Percentiles rank a stretch among this genome's conserved stretches.
Evolutionary conservation across 768 basidiomycete genomes (phyloP).

Genomic region (Hirschioporus abietinus): DNA sequence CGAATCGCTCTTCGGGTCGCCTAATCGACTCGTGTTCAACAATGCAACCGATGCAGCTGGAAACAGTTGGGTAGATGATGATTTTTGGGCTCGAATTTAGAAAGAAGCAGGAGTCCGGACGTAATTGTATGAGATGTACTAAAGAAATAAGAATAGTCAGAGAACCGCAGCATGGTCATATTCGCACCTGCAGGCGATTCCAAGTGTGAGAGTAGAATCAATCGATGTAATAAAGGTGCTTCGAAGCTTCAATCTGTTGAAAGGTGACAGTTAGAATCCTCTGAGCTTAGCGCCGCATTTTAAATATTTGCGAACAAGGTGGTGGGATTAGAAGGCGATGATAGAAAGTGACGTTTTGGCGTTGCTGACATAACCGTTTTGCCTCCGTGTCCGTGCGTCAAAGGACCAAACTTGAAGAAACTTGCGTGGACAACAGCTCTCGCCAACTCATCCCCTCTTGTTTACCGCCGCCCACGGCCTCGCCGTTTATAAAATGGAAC

Average conservation of each 20-base stretch:
- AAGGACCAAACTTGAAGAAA: not conserved
- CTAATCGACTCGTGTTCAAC: conserved; percentile 77
- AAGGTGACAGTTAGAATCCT: no score
- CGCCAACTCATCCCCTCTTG: not conserved
- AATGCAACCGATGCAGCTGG: conserved; percentile 49
- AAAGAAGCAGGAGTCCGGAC: not conserved
- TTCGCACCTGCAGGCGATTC: no score
- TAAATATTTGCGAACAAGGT: not conserved
- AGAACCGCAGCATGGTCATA: no score
- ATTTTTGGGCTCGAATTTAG: not conserved
- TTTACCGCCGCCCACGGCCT: not conserved
- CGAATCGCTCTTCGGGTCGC: conserved; percentile 44
- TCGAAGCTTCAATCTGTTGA: no score
- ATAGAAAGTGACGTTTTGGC: not conserved
- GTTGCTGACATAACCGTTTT: not conserved
- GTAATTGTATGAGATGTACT: not conserved
- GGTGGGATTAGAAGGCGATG: not conserved
- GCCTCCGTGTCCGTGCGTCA: not conserved
- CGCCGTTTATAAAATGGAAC: conserved; percentile 37
- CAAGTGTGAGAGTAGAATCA: no score
- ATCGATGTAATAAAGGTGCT: no score
- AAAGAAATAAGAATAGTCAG: not conserved
- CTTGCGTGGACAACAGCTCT: not conserved
- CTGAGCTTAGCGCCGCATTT: no score
- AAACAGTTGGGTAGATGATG: not conserved